A percentile compares a stretch with the other conserved stretches of the same genome.
phyloP scores from a whole-genome alignment of 1,284 basidiomycete genomes.

The Cryptococcus sp. region DNA sequence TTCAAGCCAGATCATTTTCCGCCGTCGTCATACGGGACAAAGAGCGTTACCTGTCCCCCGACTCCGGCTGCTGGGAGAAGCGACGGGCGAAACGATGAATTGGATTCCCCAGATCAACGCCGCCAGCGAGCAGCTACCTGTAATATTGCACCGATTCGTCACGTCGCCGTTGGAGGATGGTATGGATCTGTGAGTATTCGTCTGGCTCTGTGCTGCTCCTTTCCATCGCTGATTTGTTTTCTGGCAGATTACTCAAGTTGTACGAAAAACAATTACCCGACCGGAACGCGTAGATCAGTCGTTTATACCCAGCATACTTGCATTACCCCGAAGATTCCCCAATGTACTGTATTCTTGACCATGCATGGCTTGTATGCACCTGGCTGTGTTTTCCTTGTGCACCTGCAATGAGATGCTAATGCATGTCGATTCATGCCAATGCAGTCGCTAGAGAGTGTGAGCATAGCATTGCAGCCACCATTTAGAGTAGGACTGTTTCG shows the following conservation, averaged over 20 bases:
- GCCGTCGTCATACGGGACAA: constrained; percentile 22
- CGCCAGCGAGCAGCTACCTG: constrained; percentile 75
- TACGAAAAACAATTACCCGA: constrained; percentile 72
- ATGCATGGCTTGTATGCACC: too few relatives aligned
- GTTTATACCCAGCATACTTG: neutral
- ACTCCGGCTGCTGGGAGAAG: constrained; percentile 80
- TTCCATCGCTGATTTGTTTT: neutral
- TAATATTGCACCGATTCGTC: constrained; percentile 83
- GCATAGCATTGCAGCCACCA: too few relatives aligned
- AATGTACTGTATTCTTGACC: too few relatives aligned
- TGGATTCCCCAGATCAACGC: constrained; percentile 78
- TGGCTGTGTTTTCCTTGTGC: too few relatives aligned
- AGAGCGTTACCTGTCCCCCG: constrained; percentile 55
- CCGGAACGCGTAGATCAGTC: constrained; percentile 4
- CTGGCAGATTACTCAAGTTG: constrained; percentile 62
- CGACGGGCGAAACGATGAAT: constrained; percentile 73
- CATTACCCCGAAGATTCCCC: neutral
- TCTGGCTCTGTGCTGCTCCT: neutral
- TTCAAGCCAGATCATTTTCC: constrained; percentile 15
- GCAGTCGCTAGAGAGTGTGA: too few relatives aligned
- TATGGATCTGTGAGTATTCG: constrained; percentile 64
- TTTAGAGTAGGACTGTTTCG: too few relatives aligned
- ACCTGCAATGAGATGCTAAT: too few relatives aligned
- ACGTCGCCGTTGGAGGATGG: constrained; percentile 79
- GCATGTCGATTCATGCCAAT: too few relatives aligned